Conservation (phyloP, 768 basidiomycete species). For the Botryobasidium botryosum region DNA sequence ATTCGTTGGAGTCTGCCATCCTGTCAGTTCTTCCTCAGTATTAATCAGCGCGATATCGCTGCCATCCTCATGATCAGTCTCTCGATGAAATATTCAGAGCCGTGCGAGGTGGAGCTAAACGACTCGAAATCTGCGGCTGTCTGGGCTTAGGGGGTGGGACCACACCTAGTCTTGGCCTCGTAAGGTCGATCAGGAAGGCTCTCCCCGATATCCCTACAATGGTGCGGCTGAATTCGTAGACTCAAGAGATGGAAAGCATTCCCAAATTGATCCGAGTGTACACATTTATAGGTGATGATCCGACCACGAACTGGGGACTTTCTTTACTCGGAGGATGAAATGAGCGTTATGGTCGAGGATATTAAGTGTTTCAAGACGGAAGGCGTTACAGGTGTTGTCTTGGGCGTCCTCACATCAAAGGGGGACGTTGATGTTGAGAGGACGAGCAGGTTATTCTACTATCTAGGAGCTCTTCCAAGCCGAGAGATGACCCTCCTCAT, state of each 20-base stretch:
- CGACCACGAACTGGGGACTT: constrained; percentile 71
- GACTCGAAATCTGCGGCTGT: constrained; percentile 62
- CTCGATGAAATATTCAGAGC: constrained; percentile 30
- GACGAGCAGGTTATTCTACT: constrained; percentile 33
- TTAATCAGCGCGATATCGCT: background rate
- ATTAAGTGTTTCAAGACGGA: constrained; percentile 41
- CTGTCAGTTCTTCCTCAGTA: constrained; percentile 27
- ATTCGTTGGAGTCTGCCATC: constrained; percentile 55
- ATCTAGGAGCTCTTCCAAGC: background rate
- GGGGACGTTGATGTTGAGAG: constrained; percentile 32
- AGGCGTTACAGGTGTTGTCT: constrained; percentile 27
- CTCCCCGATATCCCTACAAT: constrained; percentile 43
- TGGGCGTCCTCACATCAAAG: constrained; percentile 9
- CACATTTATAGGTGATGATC: constrained; percentile 44
- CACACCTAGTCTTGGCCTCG: constrained; percentile 63
- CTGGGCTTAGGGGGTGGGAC: constrained; percentile 61
- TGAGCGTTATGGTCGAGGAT: constrained; percentile 62
- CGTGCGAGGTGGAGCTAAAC: constrained; percentile 48
- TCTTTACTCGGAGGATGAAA: constrained; percentile 45
- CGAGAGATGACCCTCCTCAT: background rate
- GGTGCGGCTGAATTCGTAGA: constrained; percentile 26
- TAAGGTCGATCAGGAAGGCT: constrained; percentile 36
- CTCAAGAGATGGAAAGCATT: too few species aligned
- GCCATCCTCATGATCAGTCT: background rate
- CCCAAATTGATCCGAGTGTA: background rate